Conservation (phyloP, 495 filamentous ascomycete species). For the Tuber aestivum region DNA sequence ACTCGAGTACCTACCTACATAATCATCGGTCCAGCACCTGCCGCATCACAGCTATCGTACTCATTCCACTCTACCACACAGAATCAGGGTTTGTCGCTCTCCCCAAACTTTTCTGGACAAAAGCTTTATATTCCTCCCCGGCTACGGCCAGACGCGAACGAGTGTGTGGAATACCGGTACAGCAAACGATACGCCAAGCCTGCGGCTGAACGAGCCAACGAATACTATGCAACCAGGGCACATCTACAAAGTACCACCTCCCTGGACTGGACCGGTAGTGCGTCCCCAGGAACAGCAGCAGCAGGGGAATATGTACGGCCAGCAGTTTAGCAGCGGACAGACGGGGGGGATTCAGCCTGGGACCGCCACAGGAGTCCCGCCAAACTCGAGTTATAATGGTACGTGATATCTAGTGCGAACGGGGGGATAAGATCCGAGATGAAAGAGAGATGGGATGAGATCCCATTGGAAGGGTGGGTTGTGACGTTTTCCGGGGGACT, state of each 20-base stretch:
- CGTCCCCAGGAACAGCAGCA: conserved; percentile 16
- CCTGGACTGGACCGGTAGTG: conserved; percentile 18
- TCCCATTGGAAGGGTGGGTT: not conserved
- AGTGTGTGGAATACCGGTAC: not conserved
- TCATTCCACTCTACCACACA: not conserved
- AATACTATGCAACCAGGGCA: conserved; percentile 12
- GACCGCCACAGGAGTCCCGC: conserved; percentile 31
- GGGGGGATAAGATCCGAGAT: not conserved
- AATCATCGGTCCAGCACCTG: not conserved
- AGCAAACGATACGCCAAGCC: not conserved
- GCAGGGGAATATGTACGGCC: conserved; percentile 28
- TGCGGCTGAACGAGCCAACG: not conserved
- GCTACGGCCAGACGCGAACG: not conserved
- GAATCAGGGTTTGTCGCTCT: too few species aligned
- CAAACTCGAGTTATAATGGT: conserved; percentile 18
- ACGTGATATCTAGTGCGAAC: conserved; percentile 7
- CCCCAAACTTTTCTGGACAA: not conserved
- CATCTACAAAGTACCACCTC: conserved; percentile 30
- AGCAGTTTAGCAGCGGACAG: conserved; percentile 24
- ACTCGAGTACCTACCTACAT: not conserved
- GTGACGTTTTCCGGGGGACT: not conserved
- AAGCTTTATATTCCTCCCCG: not conserved
- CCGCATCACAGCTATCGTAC: not conserved
- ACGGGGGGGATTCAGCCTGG: conserved; percentile 28
- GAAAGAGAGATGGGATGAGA: not conserved